Percentiles rank a stretch among this genome's conserved stretches.
phyloP scores from a whole-genome alignment of 1,284 basidiomycete species.

The Ceratobasidium sp. region DNA sequence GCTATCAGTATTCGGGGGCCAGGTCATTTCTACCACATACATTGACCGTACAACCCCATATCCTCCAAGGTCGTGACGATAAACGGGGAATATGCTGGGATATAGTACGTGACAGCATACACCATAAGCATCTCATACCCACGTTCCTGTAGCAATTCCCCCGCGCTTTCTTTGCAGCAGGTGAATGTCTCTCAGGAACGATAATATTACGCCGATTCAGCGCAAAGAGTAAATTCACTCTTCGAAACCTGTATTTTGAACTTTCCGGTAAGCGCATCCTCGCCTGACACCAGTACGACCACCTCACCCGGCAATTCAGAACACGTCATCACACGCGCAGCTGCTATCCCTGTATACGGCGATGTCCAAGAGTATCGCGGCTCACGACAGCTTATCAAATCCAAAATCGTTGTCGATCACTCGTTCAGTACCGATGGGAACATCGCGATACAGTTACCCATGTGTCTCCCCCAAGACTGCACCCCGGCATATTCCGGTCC shows the following conservation, averaged over 20 bases:
- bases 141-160: constrained; percentile 12
- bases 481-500: constrained; percentile 23
- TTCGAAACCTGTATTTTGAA: constrained; percentile 11
- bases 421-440: constrained; percentile 2
- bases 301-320: background rate
- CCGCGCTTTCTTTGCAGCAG: constrained; percentile 29
- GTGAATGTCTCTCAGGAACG: constrained; percentile 18
- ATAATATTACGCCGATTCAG: constrained; percentile 11
- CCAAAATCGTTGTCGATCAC: constrained; percentile 22
- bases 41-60: constrained; percentile 3
- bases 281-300: background rate
- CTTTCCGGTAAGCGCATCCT: background rate
- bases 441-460: constrained; percentile 7
- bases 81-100: constrained; percentile 17
- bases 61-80: constrained; percentile 24
- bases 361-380: constrained; percentile 33
- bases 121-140: background rate
- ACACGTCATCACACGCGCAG: constrained; percentile 26
- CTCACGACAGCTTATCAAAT: constrained; percentile 21
- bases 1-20: constrained; percentile 29
- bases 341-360: constrained; percentile 11
- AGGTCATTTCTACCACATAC: constrained; percentile 28
- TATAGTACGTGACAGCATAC: constrained; percentile 5
- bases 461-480: constrained; percentile 24
- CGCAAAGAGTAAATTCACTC: constrained; percentile 16